phyloP scores from a whole-genome alignment of 306 rosid genomes.

The Malus asiatica region DNA sequence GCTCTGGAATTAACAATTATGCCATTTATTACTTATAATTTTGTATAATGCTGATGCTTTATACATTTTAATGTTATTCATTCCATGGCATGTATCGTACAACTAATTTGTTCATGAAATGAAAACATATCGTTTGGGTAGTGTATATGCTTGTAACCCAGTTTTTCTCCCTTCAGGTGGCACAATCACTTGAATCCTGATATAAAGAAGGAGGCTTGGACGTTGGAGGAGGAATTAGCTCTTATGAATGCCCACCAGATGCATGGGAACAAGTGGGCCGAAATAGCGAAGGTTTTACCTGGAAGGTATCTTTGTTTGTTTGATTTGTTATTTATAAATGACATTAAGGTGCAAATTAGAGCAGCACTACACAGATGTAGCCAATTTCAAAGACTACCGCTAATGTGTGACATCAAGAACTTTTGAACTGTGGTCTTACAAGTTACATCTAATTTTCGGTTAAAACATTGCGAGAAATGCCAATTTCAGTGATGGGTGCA shows the following conservation, averaged over 20 bases:
- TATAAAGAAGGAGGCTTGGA: slow-evolving; percentile 94
- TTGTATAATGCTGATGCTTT: neutral
- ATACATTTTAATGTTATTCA: neutral
- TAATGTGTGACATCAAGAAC: neutral
- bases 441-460: too few species aligned
- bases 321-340: slow-evolving; percentile 7
- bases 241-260: slow-evolving; percentile 78
- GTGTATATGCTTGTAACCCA: neutral
- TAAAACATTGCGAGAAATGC: neutral
- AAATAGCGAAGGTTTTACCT: slow-evolving; percentile 82
- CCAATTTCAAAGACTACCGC: neutral
- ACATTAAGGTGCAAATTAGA: slow-evolving; percentile 16
- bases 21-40: slow-evolving; percentile 3
- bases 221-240: slow-evolving; percentile 76
- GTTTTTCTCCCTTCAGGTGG: slow-evolving; percentile 52
- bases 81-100: neutral
- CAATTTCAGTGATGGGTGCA: neutral
- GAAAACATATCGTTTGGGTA: neutral
- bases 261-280: slow-evolving; percentile 97
- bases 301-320: slow-evolving; percentile 67
- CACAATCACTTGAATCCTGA: slow-evolving; percentile 97
- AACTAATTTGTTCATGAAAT: neutral
- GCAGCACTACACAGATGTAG: neutral
- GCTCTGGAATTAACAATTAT: neutral
- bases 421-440: neutral